Base-by-base conservation (phyloP, 306 rosid species). In the Elaeagnus macrophylla region DNA sequence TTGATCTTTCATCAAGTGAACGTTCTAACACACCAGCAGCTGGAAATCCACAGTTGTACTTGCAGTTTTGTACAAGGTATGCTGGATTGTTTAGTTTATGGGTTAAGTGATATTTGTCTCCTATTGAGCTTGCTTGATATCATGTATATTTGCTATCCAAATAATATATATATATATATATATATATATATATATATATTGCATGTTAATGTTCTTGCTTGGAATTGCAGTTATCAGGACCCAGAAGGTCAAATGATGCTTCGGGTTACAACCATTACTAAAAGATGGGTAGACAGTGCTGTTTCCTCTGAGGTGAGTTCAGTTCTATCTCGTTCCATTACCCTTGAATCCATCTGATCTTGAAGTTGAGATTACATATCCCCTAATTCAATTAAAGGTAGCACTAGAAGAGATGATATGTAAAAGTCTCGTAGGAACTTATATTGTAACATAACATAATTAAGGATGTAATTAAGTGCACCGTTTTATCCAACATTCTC, bases 1-100 rank as follows among this genome's bases (percentile, higher is more conserved):
- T 90, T 79, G 97, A 90, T 81, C 83, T 86, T 59, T 79, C 95
- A 60, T 70, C 97, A 65, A 90, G 81, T 77, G 97, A 90, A 49
- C 88, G 78, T 38, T 70, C 94, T 72, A 90, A 75, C 64, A 62
- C 82, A 60, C 84, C 84, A 2, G 94, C 88, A 67, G 61, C 80
- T 62, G 76, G 66, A 61, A 86, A 90, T 74, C 94, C 90, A 39
- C 90, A 83, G 76, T 71, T 90, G 79, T 90, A 86, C 79, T 75
- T 90, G 69, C 97, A 90, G 74, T 90, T 90, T 65, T 84, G 83
- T 62, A 90, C 95, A 13, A 86, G 95, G 97, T 90, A 25, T 25
- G 76, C 43, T 18, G 18, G 64, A 48, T 20, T 66, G 53, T 54
- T 54, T 36, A 68, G 10, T 54, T 11, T 20, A 10, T 39, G 16